Evolutionary conservation across 2,329 filamentous ascomycete species (phyloP), one percentile per base, ranked within the genome.

Genomic region (Xylariaceae sp.): DNA sequence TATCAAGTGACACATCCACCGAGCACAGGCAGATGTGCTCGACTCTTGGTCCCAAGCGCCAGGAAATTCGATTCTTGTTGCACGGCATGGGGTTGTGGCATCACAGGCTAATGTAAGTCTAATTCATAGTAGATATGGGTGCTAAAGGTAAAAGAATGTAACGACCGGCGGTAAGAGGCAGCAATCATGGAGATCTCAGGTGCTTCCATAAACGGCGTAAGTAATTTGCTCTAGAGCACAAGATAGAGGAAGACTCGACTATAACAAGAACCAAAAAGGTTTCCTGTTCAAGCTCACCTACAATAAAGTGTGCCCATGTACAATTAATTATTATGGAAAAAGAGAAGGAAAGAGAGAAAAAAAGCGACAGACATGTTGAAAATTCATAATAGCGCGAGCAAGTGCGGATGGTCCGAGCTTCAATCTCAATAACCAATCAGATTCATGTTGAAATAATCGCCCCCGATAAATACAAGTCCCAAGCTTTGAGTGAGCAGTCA

Each of bases 91-190:
- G n/a, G n/a, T n/a, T n/a, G n/a, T n/a, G n/a, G n/a, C n/a, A n/a
- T n/a, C n/a, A n/a, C n/a, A n/a, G n/a, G n/a, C n/a, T n/a, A n/a
- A n/a, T n/a, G n/a, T n/a, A n/a, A n/a, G n/a, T n/a, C n/a, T n/a
- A n/a, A n/a, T n/a, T n/a, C n/a, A n/a, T n/a, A n/a, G n/a, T n/a
- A n/a, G n/a, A n/a, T n/a, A n/a, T n/a, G n/a, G n/a, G n/a, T n/a
- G n/a, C n/a, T n/a, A n/a, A n/a, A n/a, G n/a, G n/a, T n/a, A n/a
- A n/a, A n/a, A n/a, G 40, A 55, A 80, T 85, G 81, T 85, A 72
- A 82, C 81, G 75, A 80, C 80, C 80, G 81, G 77, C 82, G 81
- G 82, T 85, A 85, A 85, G 81, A 82, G 77, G 76, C 77, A 76
- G 57, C 70, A 75, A 69, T 80, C 79, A 79, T 73, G 58, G 75